phyloP scores from a whole-genome alignment of 179 eudicot species.

The Amaranthus tricolor region DNA sequence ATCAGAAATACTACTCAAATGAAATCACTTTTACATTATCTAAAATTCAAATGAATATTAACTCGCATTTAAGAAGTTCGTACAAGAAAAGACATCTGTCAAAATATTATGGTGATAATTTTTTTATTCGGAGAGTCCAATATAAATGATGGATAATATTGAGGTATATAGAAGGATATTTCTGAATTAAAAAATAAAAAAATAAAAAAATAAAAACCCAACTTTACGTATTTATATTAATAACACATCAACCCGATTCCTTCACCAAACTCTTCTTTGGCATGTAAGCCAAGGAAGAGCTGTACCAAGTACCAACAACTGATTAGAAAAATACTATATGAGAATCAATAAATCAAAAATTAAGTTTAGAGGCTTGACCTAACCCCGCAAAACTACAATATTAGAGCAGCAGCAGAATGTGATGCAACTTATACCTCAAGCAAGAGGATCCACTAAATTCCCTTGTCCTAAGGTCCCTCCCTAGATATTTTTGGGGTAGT shows the following conservation, averaged over 20 bases:
- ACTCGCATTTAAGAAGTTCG: background rate
- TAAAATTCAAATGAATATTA: background rate
- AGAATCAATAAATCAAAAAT: background rate
- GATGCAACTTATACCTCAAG: background rate
- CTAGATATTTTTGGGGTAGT: too few species aligned
- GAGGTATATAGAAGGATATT: too few species aligned
- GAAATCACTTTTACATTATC: slow-evolving; percentile 11
- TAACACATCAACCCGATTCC: background rate
- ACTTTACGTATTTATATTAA: background rate
- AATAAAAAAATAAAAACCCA: background rate
- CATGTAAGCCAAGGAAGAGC: background rate
- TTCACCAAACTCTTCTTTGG: background rate
- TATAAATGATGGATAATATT: too few species aligned
- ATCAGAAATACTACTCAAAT: background rate
- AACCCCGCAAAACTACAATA: background rate
- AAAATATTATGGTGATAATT: background rate
- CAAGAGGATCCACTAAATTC: background rate
- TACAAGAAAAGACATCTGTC: background rate
- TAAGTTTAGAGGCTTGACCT: background rate
- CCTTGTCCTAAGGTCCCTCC: too few species aligned
- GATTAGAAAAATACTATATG: background rate
- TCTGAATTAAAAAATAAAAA: too few species aligned
- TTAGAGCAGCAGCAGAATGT: background rate
- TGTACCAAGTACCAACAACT: background rate
- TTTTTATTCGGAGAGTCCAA: background rate